These are phyloP conservation scores for Tilletia setariae DNA, from an alignment of 1,284 basidiomycete species.

Conservation along the genomic window DNA sequence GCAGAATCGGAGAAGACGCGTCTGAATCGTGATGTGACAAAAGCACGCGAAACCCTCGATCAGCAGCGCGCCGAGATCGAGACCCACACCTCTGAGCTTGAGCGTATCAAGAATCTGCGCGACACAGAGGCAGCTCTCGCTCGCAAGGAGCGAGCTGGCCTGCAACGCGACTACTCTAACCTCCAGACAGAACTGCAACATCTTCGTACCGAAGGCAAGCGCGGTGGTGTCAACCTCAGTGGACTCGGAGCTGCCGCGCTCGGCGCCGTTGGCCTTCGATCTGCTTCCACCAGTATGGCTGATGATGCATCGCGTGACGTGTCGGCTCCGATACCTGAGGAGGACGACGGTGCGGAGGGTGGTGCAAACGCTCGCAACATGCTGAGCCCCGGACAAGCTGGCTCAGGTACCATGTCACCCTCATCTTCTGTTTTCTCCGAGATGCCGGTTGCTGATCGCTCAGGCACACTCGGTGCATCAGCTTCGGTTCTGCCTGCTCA, in stretches of 20 bases:
- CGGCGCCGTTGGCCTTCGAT: not conserved
- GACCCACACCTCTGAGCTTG: slow-evolving; percentile 65
- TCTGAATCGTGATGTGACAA: slow-evolving; percentile 70
- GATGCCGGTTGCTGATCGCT: not conserved
- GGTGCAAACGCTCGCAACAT: slow-evolving; percentile 14
- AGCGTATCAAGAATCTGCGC: slow-evolving; percentile 81
- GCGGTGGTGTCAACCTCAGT: slow-evolving; percentile 17
- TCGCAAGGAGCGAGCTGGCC: slow-evolving; percentile 77
- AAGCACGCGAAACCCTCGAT: slow-evolving; percentile 73
- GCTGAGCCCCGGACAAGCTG: slow-evolving; percentile 21
- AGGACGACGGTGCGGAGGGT: slow-evolving; percentile 26
- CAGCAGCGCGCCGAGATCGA: slow-evolving; percentile 82
- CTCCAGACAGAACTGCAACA: slow-evolving; percentile 73
- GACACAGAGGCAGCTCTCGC: slow-evolving; percentile 86
- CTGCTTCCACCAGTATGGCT: slow-evolving; percentile 1
- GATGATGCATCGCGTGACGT: slow-evolving; percentile 2
- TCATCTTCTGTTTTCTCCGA: slow-evolving; percentile 8
- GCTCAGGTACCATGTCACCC: not conserved
- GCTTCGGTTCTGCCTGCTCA: not conserved
- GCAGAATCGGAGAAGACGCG: slow-evolving; percentile 79
- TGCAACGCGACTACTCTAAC: slow-evolving; percentile 87
- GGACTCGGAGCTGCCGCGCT: not conserved
- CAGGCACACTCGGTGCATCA: not conserved
- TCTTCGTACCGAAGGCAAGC: slow-evolving; percentile 64
- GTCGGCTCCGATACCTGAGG: slow-evolving; percentile 18